phyloP scores from a whole-genome alignment of 2,329 filamentous ascomycete genomes.

The Rhytidhysteron rufulum region DNA sequence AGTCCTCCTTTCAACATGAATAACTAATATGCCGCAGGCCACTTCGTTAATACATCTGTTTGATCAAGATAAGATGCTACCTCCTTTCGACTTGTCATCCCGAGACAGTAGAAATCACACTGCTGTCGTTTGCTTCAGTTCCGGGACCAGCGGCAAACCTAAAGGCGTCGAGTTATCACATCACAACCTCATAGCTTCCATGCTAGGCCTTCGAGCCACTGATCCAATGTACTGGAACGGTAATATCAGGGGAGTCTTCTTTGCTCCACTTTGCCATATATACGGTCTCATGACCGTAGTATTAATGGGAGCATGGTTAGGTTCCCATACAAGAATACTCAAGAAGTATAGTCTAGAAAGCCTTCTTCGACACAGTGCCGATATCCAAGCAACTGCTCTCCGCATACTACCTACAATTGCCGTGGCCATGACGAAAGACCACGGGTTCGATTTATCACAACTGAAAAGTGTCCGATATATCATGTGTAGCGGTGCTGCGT shows the following conservation, averaged over 20 bases:
- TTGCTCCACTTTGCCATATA: conserved; percentile 17
- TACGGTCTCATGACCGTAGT: conserved; percentile 15
- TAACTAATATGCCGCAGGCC: conserved; percentile 6
- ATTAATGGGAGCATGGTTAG: conserved; percentile 13
- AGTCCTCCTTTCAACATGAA: background rate
- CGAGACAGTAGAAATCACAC: conserved; percentile 14
- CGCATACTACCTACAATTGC: conserved; percentile 20
- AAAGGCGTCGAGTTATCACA: conserved; percentile 20
- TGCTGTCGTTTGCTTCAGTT: conserved; percentile 18
- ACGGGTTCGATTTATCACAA: conserved; percentile 8
- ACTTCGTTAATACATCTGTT: conserved; percentile 5
- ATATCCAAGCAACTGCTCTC: conserved; percentile 8
- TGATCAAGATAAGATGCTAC: conserved; percentile 2
- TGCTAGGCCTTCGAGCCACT: conserved; percentile 11
- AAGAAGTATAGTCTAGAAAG: conserved; percentile 11
- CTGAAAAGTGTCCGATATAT: conserved; percentile 15
- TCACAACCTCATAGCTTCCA: conserved; percentile 15
- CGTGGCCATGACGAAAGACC: conserved; percentile 15
- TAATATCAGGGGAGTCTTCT: conserved; percentile 14
- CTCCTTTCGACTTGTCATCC: conserved; percentile 14
- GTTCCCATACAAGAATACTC: conserved; percentile 13
- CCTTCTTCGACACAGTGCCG: conserved; percentile 10
- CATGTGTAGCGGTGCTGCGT: conserved; percentile 17
- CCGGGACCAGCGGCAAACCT: conserved; percentile 19
- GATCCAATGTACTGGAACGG: conserved; percentile 12